A percentile compares a stretch with the other conserved stretches of the same genome.
phyloP scores from a whole-genome alignment of 768 basidiomycete species.

The Phylloporus sp. region DNA sequence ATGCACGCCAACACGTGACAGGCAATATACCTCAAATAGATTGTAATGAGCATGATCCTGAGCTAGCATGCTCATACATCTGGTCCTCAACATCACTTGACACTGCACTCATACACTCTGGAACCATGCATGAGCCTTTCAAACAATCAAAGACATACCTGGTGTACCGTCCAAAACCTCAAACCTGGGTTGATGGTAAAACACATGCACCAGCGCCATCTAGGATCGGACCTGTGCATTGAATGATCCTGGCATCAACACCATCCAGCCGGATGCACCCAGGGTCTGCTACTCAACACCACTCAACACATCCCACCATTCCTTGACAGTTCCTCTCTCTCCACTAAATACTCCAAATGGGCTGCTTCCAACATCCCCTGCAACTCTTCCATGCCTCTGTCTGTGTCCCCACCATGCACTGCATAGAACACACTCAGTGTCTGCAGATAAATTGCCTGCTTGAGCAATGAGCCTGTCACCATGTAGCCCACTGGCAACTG shows the following conservation, averaged over 20 bases:
- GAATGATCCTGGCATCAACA: too few relatives aligned
- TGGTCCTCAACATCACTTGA: conserved; percentile 93
- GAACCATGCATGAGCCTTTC: neutral
- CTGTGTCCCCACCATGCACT: conserved; percentile 43
- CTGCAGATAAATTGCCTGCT: conserved; percentile 93
- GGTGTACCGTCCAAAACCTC: too few relatives aligned
- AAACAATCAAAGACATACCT: too few relatives aligned
- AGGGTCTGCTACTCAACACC: conserved; percentile 97
- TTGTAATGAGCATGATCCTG: conserved; percentile 90
- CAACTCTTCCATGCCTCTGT: conserved; percentile 61
- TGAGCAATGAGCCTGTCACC: conserved; percentile 79
- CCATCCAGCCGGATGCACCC: conserved; percentile 44
- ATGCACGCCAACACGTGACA: neutral
- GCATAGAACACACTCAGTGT: conserved; percentile 61
- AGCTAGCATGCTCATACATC: conserved; percentile 92
- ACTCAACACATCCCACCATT: conserved; percentile 94
- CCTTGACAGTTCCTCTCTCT: conserved; percentile 82
- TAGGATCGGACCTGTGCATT: conserved; percentile 46
- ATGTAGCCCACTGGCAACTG: conserved; percentile 98
- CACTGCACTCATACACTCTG: conserved; percentile 93
- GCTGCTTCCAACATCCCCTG: conserved; percentile 76
- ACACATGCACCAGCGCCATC: conserved; percentile 64
- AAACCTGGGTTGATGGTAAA: too few relatives aligned
- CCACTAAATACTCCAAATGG: conserved; percentile 80
- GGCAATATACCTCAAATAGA: conserved; percentile 68